Conservation (phyloP, 2,329 filamentous ascomycete species). For the Exophiala sideris region DNA sequence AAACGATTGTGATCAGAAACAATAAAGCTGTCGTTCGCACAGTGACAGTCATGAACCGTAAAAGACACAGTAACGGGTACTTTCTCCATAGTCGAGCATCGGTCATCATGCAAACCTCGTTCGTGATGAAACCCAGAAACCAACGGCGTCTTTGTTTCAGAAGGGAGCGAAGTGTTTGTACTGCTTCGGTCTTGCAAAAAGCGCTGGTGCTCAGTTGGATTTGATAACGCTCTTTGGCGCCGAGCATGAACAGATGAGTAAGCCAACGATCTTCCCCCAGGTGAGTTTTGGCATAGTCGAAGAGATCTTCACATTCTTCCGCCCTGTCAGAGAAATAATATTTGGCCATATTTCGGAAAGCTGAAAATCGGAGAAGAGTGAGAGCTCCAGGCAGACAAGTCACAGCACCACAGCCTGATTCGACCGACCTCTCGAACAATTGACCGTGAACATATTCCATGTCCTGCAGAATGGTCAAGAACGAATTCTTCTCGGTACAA, state of each 20-base stretch:
- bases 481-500: constrained; percentile 79
- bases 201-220: constrained; percentile 97
- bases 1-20: constrained; percentile 90
- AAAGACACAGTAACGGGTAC: constrained; percentile 79
- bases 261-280: constrained; percentile 94
- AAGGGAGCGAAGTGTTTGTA: constrained; percentile 79
- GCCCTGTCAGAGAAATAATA: constrained; percentile 98
- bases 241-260: constrained; percentile 98
- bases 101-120: constrained; percentile 97
- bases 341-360: constrained; percentile 93
- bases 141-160: constrained; percentile 93
- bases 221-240: constrained; percentile 86
- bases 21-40: constrained; percentile 90
- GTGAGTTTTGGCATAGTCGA: constrained; percentile 95
- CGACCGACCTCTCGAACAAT: constrained; percentile 90
- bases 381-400: constrained; percentile 94
- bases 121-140: constrained; percentile 97
- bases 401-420: constrained; percentile 89
- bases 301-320: constrained; percentile 90
- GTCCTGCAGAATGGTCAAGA: constrained; percentile 91
- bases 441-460: constrained; percentile 99
- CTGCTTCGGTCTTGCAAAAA: constrained; percentile 97
- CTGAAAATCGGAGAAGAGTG: constrained; percentile 92
- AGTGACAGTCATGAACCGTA: constrained; percentile 93
- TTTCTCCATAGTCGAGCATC: constrained; percentile 87